Percentiles rank a stretch among this genome's conserved stretches.
Evolutionary conservation across 2,329 filamentous ascomycete genomes (phyloP).

Genomic region (Ceratocystis papillata): DNA sequence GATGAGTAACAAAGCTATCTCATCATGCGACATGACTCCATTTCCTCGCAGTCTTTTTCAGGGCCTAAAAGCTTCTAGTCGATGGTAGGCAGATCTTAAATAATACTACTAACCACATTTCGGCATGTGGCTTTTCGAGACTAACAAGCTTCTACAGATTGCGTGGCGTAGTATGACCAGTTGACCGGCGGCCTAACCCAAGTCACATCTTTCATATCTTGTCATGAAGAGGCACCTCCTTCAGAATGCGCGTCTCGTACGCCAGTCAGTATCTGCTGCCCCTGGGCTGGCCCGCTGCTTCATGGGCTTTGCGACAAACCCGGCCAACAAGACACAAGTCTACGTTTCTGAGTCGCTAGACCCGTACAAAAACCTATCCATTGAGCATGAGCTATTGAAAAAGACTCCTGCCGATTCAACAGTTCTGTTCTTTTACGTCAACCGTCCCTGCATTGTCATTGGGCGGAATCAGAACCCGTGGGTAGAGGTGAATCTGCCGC

Average conservation of each 20-base stretch:
- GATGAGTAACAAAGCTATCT: neutral
- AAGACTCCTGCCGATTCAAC: slow-evolving; percentile 60
- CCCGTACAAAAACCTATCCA: slow-evolving; percentile 82
- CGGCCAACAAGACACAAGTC: slow-evolving; percentile 49
- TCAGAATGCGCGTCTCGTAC: neutral
- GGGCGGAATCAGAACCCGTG: slow-evolving; percentile 97
- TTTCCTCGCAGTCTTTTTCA: no score
- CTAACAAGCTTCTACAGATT: neutral
- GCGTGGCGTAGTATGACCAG: neutral
- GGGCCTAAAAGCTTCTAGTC: no score
- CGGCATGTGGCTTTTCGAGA: neutral
- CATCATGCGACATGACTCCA: neutral
- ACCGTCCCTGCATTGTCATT: slow-evolving; percentile 77
- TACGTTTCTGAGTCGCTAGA: slow-evolving; percentile 60
- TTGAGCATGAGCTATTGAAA: slow-evolving; percentile 82
- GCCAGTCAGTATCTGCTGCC: neutral
- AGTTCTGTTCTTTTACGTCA: slow-evolving; percentile 78
- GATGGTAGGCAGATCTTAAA: neutral
- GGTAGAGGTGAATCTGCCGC: slow-evolving; percentile 70
- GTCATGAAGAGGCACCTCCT: neutral
- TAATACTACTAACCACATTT: neutral
- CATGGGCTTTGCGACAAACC: slow-evolving; percentile 34
- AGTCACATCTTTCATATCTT: neutral
- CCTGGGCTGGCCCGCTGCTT: slow-evolving; percentile 27
- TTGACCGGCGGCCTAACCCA: neutral